phyloP scores from a whole-genome alignment of 805 yeast species.

The Lachancea quebecensis region DNA sequence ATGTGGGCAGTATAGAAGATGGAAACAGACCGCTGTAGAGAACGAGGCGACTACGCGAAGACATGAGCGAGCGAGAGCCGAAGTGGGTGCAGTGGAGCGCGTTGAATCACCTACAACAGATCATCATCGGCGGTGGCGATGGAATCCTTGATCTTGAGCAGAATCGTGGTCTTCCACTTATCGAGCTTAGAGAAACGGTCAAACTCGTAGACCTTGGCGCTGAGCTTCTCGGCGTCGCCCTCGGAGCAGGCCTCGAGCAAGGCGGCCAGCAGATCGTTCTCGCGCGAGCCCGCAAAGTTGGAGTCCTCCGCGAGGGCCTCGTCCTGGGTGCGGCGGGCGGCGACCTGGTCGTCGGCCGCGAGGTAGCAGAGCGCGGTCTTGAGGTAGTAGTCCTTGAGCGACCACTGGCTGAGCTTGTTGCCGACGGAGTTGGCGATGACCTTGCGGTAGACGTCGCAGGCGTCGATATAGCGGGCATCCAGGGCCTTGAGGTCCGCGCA shows the following conservation, averaged over 20 bases:
- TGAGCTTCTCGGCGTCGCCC: constrained; percentile 72
- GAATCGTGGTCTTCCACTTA: constrained; percentile 79
- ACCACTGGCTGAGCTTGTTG: constrained; percentile 79
- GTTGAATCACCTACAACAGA: constrained; percentile 10
- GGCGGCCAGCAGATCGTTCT: constrained; percentile 58
- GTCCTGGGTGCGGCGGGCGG: constrained; percentile 67
- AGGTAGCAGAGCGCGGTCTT: constrained; percentile 77
- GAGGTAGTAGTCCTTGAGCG: constrained; percentile 83
- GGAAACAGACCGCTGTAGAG: no score
- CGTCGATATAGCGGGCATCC: constrained; percentile 64
- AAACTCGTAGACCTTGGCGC: constrained; percentile 68
- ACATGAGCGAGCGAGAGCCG: no score
- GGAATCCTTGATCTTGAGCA: constrained; percentile 71
- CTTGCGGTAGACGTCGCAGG: constrained; percentile 68
- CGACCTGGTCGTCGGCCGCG: constrained; percentile 80
- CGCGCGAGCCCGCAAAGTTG: constrained; percentile 65
- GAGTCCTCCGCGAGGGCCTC: constrained; percentile 67
- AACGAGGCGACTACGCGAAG: no score
- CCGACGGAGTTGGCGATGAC: constrained; percentile 71
- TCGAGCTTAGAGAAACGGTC: constrained; percentile 88
- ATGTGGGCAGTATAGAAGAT: no score
- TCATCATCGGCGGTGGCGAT: constrained; percentile 73
- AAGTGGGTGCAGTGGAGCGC: no score
- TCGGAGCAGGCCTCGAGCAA: constrained; percentile 67
- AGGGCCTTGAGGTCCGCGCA: constrained; percentile 85